Base-by-base conservation (phyloP, 2,329 filamentous ascomycete genomes). In the Penicillium sp. region DNA sequence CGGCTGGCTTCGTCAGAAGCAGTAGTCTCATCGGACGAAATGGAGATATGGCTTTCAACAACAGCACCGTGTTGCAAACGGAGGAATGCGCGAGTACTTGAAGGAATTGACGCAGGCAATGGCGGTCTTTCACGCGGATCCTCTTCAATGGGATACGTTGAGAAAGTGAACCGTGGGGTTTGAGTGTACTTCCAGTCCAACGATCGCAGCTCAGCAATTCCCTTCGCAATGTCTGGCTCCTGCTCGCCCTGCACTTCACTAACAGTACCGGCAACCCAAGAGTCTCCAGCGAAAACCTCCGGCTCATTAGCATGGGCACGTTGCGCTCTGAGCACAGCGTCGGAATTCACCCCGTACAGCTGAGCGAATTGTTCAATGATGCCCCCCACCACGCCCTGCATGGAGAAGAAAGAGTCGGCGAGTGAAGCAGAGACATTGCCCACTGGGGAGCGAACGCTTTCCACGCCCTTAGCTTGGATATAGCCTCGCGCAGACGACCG, bases 361-460 rank as follows among this genome's bases (percentile, higher is more conserved):
- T 63, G 62, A 6, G 72, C 74, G 71, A 96, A 97, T 69, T 89
- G 82, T 6, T 74, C 72, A 24, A 85, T 76, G 2, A 90, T 85
- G 10, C 82, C 83, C 1, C 73, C 72, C 49, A 82, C 76, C 32
- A 74, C 69, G 38, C 72, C 70, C 43, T 81, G 73, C 41, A 77
- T 74, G 52, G 81, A 79, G 34, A 84, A 78, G 45, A 77, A 73
- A 41, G 81, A 81, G 34, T 73, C 66, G 14, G 70, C 64, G 36
- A 80, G 74, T 13, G 69, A 75, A 1, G 90, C 71, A 3, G 84
- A 83, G 1, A 96, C 85, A 73, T 97, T 99, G 7, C 84, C 81
- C 10, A 97, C 88, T 0, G 86, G 85, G 45, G 91, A 96, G 57
- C 90, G 87, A 41, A 97, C 92, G 69, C 93, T 97, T 64, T 94